Evolutionary conservation across 2,329 filamentous ascomycete genomes (phyloP).

Genomic region (Neonectria hederae): DNA sequence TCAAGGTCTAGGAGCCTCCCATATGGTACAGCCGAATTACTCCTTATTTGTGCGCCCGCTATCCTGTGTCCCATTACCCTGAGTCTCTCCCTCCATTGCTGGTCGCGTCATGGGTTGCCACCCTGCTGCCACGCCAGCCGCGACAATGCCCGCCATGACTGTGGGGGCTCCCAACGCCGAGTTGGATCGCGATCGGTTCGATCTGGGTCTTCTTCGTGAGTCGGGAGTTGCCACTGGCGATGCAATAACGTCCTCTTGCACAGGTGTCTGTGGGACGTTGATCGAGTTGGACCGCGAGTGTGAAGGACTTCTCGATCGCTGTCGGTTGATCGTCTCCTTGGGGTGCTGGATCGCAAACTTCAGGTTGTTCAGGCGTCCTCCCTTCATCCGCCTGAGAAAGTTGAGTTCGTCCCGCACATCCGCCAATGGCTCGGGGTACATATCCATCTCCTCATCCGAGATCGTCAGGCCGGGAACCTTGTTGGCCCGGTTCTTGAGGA

Average conservation of each 20-base stretch:
- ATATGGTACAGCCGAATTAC: conserved; percentile 33
- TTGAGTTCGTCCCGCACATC: conserved; percentile 83
- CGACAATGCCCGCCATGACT: conserved; percentile 86
- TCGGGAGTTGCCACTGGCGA: conserved; percentile 65
- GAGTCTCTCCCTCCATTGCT: conserved; percentile 33
- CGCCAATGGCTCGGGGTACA: conserved; percentile 76
- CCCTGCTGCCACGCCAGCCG: conserved; percentile 77
- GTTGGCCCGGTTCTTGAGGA: conserved; percentile 59
- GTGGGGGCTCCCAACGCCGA: conserved; percentile 78
- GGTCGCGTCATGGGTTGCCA: conserved; percentile 71
- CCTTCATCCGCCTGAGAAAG: conserved; percentile 82
- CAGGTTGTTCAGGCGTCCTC: conserved; percentile 82
- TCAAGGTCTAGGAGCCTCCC: conserved; percentile 25
- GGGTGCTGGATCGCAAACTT: conserved; percentile 82
- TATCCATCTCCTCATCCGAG: conserved; percentile 73
- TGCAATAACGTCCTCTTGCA: conserved; percentile 62
- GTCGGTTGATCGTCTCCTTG: conserved; percentile 71
- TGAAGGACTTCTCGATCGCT: conserved; percentile 70
- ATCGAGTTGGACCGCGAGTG: conserved; percentile 72
- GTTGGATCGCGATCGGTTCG: conserved; percentile 71
- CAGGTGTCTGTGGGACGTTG: conserved; percentile 69
- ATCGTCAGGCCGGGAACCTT: conserved; percentile 66
- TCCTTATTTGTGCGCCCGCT: conserved; percentile 40
- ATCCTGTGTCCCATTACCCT: conserved; percentile 26
- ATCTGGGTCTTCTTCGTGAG: conserved; percentile 72